Evolutionary conservation across 2,329 filamentous ascomycete genomes (phyloP), one percentile per base, ranked within the genome.

Genomic region (Ophiostoma perfectum): DNA sequence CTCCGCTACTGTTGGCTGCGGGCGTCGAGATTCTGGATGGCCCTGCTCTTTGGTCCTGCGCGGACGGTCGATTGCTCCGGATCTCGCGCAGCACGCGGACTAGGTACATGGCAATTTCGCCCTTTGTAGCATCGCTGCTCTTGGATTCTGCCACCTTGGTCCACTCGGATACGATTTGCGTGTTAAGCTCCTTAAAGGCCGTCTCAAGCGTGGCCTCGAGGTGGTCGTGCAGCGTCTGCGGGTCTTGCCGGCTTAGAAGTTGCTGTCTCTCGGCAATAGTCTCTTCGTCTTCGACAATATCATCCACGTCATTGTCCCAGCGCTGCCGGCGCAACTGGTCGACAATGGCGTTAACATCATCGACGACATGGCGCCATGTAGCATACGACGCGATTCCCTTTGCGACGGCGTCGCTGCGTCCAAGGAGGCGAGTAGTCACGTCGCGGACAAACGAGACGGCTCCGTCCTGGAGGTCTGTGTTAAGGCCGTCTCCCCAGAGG

Each of bases 41-140:
- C 47, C 12, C 8, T 52, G 44, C 42, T 16, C 36, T 9, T 11
- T 42, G 45, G 52, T 45, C 8, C 38, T 38, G 49, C n/a, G 36
- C 8, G 7, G 67, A 52, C 14, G 90, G 88, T 6, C 92, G 80
- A 5, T 88, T 84, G 47, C 83, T 82, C 11, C 91, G 86, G 18
- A 97, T 84, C 72, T 94, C 90, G 42, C 93, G 84, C 18, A 95
- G 79, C 0, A 93, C 79, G 4, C 92, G 88, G 1, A 96, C 77
- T 18, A 96, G 78, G 72, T 93, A 93, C 78, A 84, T 83, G 71
- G 84, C 83, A 71, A 86, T 80, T 60, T 78, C 77, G 3, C 83
- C 83, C 63, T 83, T 82, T n/a, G 83, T 78, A 3, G 81, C 75
- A 3, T 79, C 79, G 0, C 81, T 79, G 39, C 79, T 36, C 55